Evolutionary conservation across 495 filamentous ascomycete genomes (phyloP).

Genomic region (Hypoxylon fuscum): DNA sequence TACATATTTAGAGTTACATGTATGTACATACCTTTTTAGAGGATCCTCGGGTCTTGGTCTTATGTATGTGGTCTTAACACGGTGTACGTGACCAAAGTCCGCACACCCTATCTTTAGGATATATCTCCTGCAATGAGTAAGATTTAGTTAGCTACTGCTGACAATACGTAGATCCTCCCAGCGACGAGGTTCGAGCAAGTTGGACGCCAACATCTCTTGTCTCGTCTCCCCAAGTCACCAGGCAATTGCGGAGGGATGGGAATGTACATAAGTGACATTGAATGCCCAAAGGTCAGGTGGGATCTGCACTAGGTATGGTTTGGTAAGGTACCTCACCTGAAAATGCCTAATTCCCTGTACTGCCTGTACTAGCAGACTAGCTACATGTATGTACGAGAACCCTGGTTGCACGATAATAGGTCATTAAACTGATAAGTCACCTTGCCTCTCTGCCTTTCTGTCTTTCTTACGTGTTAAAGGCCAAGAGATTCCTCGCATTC

Average conservation of each 20-base stretch:
- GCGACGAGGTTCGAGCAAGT: not conserved
- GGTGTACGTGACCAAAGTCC: no score
- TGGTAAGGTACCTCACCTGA: slow-evolving; percentile 2
- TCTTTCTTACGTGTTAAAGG: no score
- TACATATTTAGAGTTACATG: not conserved
- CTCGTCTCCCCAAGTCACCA: slow-evolving; percentile 14
- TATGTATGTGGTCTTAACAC: no score
- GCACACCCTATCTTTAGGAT: no score
- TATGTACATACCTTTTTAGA: no score
- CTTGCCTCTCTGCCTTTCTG: no score
- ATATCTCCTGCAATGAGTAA: no score
- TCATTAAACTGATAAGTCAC: not conserved
- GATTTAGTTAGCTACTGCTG: not conserved
- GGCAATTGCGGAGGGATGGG: slow-evolving; percentile 12
- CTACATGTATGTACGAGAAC: not conserved
- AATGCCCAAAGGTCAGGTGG: slow-evolving; percentile 25
- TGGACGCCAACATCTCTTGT: not conserved
- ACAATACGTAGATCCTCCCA: not conserved
- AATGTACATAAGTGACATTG: slow-evolving; percentile 1
- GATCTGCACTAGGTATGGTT: slow-evolving; percentile 21
- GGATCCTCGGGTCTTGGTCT: no score
- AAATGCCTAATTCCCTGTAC: slow-evolving; percentile 8
- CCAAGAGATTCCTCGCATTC: no score
- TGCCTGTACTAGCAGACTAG: no score
- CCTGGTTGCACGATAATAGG: not conserved